Evolutionary conservation across 371 early-diverging fungal genomes (phyloP), one percentile per base, ranked within the genome.

Genomic region (Zychaea mexicana): DNA sequence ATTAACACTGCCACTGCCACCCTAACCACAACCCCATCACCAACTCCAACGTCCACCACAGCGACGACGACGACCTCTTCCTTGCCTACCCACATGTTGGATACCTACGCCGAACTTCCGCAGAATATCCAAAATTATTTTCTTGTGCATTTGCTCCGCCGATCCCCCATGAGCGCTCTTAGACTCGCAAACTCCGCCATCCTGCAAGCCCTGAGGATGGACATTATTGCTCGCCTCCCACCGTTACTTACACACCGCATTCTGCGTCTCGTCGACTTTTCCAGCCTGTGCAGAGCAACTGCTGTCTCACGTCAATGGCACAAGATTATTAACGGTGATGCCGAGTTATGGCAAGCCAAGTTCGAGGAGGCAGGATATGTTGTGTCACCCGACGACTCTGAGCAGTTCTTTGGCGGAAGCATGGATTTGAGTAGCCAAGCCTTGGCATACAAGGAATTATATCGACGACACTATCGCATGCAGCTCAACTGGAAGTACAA

Each of bases 401-500:
- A n/a, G 3, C 10, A 56, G 21, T 21, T 10, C 55, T 30, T 13
- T 31, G n/a, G n/a, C n/a, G n/a, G n/a, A n/a, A n/a, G n/a, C n/a
- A n/a, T n/a, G n/a, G n/a, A n/a, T 33, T 15, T 17, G 13, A 12
- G 15, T 42, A 42, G 39, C 7, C 12, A 57, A 39, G 42, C 58
- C n/a, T 26, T 3, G 22, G 58, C 52, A 24, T 70, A 63, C 57
- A 66, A 94, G 79, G 78, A 69, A 9, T 74, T 88, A 30, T 95
- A 90, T 74, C 85, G 85, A 38, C 80, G 90, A 38, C 89, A 90
- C 66, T 88, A 92, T 80, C 71, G 77, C 26, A 81, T 93, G 21
- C 88, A 88, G 27, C 89, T 87, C 62, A 93, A 94, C 71, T 98
- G 98, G 98, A 65, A 80, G 36, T 75, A 84, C 52, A 94, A 92